phyloP scores from a whole-genome alignment of 371 early-diverging fungal genomes.

The Zancudomyces culisetae region DNA sequence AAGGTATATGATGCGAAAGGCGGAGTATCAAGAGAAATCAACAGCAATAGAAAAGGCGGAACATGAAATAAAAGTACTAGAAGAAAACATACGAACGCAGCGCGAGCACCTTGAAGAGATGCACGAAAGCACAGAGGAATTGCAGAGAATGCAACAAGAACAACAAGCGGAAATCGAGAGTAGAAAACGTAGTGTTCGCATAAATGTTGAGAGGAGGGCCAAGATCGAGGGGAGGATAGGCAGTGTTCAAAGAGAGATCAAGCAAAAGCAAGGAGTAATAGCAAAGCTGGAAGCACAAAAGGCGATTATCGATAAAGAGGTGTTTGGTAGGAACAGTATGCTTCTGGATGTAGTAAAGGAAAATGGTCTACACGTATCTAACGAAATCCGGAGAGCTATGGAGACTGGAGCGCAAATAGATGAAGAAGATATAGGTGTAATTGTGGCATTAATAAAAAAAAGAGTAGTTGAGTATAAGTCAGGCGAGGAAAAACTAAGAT shows the following conservation, averaged over 20 bases:
- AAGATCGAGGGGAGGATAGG: not conserved
- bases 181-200: slow-evolving; percentile 1
- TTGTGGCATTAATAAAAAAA: not conserved
- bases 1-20: not conserved
- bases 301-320: not conserved
- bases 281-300: not conserved
- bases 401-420: not conserved
- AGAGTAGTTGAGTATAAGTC: not conserved
- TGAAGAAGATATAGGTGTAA: not conserved
- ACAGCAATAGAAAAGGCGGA: not conserved
- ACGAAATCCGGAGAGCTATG: not conserved
- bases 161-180: slow-evolving; percentile 9
- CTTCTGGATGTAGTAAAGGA: not conserved
- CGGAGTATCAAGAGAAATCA: not conserved
- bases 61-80: slow-evolving; percentile 9
- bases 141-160: slow-evolving; percentile 12
- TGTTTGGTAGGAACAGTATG: not conserved
- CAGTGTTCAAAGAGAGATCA: not conserved
- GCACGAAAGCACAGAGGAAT: slow-evolving; percentile 11
- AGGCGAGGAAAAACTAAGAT: not conserved
- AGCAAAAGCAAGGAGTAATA: not conserved
- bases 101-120: slow-evolving; percentile 4
- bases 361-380: not conserved
- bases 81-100: slow-evolving; percentile 1
- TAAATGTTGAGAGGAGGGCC: not conserved